Evolutionary conservation across 768 basidiomycete genomes (phyloP), one percentile per base, ranked within the genome.

Genomic region (Lactifluus piperatus): DNA sequence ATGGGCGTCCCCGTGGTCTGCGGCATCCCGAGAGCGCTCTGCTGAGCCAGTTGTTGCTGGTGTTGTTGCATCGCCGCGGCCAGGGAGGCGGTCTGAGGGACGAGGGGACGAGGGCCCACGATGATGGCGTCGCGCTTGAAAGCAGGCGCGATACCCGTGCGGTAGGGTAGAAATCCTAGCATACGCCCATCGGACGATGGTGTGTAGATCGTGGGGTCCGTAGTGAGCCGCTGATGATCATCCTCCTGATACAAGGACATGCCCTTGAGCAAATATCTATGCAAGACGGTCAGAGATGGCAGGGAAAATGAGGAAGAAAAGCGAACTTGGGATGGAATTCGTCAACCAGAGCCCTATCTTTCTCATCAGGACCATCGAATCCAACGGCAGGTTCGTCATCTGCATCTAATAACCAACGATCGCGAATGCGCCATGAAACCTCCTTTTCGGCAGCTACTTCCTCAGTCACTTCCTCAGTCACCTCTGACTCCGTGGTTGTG

Each of bases 381-480:
- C 78, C 82, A 58, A 77, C 71, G 0, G 78, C 69, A 14, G 84
- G 81, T 6, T 66, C 71, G 61, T 88, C 86, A 56, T 90, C 86
- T 7, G 71, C 66, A 64, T 91, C 88, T 60, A 80, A 90, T 54
- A 76, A 74, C 87, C 87, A 91, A 37, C 79, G 79, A 60, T 85
- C 82, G 43, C 75, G 72, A 3, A 85, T 57, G 45, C 75, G 72
- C 56, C 70, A 68, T 7, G 75, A 74, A 7, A 62, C 52, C 53
- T 85, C 81, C 46, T 76, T 74, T 14, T 71, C 72, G 6, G 66
- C 65, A 29, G 68, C 68, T 13, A 72, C 69, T 5, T 64, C 69
- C 4, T 67, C n/a, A n/a, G n/a, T n/a, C n/a, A n/a, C n/a, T n/a
- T n/a, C 68, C 3, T 63, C 62, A 0, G 37, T 58, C 34, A 62